Evolutionary conservation across 306 rosid genomes (phyloP).

Genomic region (Spatholobus suberectus): DNA sequence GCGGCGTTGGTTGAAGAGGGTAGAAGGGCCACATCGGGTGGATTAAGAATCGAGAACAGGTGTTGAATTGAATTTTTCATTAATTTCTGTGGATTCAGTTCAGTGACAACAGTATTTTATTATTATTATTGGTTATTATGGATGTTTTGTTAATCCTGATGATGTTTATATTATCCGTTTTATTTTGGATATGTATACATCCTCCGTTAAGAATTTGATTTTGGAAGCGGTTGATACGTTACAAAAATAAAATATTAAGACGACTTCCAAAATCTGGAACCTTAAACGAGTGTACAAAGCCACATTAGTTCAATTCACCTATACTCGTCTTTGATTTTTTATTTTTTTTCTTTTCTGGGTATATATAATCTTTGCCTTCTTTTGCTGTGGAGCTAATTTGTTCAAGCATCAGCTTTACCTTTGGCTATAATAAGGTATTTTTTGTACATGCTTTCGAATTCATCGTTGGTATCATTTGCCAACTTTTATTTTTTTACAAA

Average conservation of each 20-base stretch:
- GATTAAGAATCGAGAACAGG: constrained; percentile 65
- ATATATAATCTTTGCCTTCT: background rate
- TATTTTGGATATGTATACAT: background rate
- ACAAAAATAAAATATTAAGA: background rate
- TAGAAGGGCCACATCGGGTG: constrained; percentile 50
- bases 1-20: constrained; percentile 71
- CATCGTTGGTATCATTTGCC: background rate
- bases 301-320: background rate
- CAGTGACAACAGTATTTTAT: background rate
- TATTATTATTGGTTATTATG: background rate
- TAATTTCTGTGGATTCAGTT: background rate
- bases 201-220: background rate
- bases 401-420: background rate
- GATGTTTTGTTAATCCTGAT: background rate
- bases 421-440: background rate
- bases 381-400: background rate
- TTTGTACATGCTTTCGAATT: background rate
- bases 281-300: background rate
- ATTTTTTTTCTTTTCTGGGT: background rate
- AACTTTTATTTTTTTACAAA: background rate
- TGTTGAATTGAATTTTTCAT: constrained; percentile 45
- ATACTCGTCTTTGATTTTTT: background rate
- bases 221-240: background rate
- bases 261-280: background rate
- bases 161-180: background rate